Conservation (phyloP, 345 rosid species). For the Lumnitzera littorea region DNA sequence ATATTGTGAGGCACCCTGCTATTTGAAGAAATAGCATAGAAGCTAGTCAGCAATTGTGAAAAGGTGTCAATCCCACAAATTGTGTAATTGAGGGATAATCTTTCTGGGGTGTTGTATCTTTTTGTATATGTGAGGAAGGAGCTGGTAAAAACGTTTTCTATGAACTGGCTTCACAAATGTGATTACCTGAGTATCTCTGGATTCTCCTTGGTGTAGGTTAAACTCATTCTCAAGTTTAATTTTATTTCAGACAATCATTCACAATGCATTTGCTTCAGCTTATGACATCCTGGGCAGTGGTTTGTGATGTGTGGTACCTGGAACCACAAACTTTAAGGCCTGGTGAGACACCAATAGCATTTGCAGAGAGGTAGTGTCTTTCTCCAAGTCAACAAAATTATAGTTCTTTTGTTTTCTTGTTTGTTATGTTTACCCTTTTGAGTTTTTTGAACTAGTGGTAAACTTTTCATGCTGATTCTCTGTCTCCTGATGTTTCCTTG, state of each 20-base stretch:
- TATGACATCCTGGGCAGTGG: conserved; percentile 99
- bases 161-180: no score
- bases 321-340: conserved; percentile 84
- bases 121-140: no score
- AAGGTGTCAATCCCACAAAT: no score
- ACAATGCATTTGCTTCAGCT: conserved; percentile 95
- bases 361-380: conserved; percentile 83
- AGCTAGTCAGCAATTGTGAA: no score
- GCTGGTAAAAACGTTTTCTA: no score
- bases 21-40: no score
- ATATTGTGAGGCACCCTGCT: no score
- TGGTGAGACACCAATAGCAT: conserved; percentile 86
- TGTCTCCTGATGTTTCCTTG: not conserved
- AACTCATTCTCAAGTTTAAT: no score
- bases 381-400: not conserved
- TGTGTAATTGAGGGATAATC: no score
- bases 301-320: conserved; percentile 98
- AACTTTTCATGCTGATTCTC: not conserved
- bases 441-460: not conserved
- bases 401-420: not conserved
- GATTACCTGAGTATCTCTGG: no score
- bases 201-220: no score
- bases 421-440: not conserved
- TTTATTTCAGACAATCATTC: conserved; percentile 79
- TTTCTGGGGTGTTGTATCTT: no score